phyloP scores from a whole-genome alignment of 352 stramenopile genomes.

The Pythium phragmiticola region DNA sequence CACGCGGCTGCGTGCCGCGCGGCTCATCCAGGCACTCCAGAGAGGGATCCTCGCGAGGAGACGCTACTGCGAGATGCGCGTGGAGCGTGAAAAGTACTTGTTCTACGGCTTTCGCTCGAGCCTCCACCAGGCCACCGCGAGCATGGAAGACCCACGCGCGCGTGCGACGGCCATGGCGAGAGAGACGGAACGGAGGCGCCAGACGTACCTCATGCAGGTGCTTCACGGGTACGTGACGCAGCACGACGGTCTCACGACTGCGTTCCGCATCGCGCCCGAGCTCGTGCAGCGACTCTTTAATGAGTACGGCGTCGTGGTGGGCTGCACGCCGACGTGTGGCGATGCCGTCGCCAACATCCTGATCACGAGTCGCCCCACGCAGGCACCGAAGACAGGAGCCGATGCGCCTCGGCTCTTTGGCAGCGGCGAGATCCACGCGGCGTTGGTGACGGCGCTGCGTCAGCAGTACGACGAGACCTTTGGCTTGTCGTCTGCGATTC shows the following conservation, averaged over 20 bases:
- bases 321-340: constrained; percentile 49
- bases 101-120: constrained; percentile 72
- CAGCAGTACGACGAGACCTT: constrained; percentile 69
- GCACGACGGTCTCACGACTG: constrained; percentile 31
- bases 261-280: constrained; percentile 36
- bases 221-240: constrained; percentile 50
- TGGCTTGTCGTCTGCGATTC: constrained; percentile 40
- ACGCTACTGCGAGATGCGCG: constrained; percentile 52
- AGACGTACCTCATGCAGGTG: constrained; percentile 70
- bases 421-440: constrained; percentile 46
- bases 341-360: constrained; percentile 38
- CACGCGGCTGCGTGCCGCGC: constrained; percentile 47
- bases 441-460: constrained; percentile 49
- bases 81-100: constrained; percentile 58
- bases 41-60: constrained; percentile 55
- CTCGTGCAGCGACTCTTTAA: constrained; percentile 48
- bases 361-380: constrained; percentile 4
- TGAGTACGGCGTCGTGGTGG: constrained; percentile 63
- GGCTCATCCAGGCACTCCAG: constrained; percentile 67
- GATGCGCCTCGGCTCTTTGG: constrained; percentile 28
- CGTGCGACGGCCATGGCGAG: constrained; percentile 35
- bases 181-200: constrained; percentile 43
- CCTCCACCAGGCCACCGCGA: constrained; percentile 36
- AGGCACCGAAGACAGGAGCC: constrained; percentile 2
- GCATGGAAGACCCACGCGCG: constrained; percentile 44